Conservation (phyloP, 176 grass and related monocot genomes). For the Secale cereale region DNA sequence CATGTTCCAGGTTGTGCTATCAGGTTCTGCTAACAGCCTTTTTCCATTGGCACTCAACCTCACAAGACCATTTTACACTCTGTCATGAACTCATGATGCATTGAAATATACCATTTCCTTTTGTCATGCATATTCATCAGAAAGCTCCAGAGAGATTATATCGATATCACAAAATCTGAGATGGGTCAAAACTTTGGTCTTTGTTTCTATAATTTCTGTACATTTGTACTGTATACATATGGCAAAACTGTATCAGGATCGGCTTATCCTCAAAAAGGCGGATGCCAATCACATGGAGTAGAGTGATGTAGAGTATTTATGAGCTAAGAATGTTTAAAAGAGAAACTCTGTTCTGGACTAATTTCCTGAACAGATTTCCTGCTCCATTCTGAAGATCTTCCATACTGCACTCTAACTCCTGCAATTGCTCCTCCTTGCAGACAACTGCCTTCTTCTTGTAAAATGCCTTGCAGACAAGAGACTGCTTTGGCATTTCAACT, state of each 20-base stretch:
- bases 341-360: constrained; percentile 30
- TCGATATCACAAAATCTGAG: neutral
- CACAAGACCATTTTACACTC: too few species aligned
- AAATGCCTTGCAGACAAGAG: neutral
- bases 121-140: neutral
- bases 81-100: neutral
- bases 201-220: neutral
- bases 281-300: constrained; percentile 3
- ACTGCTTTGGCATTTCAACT: neutral
- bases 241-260: neutral
- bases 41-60: too few species aligned
- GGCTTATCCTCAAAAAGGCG: constrained; percentile 24
- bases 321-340: constrained; percentile 25
- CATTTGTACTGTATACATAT: neutral
- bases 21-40: too few species aligned
- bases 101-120: neutral
- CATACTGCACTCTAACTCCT: too few species aligned
- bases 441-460: neutral
- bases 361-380: neutral
- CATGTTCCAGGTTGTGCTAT: too few species aligned
- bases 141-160: neutral
- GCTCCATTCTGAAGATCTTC: too few species aligned
- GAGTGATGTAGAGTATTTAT: neutral
- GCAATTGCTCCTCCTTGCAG: too few species aligned
- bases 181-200: constrained; percentile 11